These are phyloP conservation scores for Litsea cubeba DNA, from an alignment of 164 flowering plant species.

Conservation along the genomic window DNA sequence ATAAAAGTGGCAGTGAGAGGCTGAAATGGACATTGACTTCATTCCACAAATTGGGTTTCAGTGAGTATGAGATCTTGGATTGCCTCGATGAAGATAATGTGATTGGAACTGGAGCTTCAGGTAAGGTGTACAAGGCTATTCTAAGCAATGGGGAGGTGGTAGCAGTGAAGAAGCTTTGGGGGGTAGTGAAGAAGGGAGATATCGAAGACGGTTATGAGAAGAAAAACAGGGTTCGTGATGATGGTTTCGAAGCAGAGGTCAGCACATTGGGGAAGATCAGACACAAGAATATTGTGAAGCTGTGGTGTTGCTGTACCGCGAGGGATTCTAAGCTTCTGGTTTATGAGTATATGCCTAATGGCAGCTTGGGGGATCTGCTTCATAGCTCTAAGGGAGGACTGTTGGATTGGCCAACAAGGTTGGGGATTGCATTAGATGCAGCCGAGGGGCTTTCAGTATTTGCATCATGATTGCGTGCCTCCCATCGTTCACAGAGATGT, in stretches of 20 bases:
- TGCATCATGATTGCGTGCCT: constrained; percentile 77
- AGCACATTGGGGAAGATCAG: constrained; percentile 63
- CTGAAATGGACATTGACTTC: constrained; percentile 56
- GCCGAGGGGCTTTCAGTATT: constrained; percentile 67
- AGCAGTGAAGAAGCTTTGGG: constrained; percentile 67
- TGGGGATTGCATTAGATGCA: constrained; percentile 53
- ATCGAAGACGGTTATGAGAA: constrained; percentile 6
- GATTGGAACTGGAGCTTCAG: constrained; percentile 68
- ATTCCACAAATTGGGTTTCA: constrained; percentile 60
- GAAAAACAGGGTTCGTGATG: constrained; percentile 15
- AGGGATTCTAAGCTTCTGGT: constrained; percentile 55
- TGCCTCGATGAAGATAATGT: constrained; percentile 59
- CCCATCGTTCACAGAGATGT: constrained; percentile 71
- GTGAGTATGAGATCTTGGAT: constrained; percentile 47
- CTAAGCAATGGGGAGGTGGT: constrained; percentile 55
- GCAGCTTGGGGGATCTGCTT: constrained; percentile 69
- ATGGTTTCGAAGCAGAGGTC: constrained; percentile 59
- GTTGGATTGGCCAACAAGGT: constrained; percentile 61
- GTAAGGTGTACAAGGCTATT: constrained; percentile 63
- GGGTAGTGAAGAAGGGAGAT: constrained; percentile 19
- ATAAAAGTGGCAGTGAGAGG: constrained; percentile 28
- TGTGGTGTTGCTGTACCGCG: constrained; percentile 55
- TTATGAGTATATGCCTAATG: constrained; percentile 74
- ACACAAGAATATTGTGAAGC: constrained; percentile 65
- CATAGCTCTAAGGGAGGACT: constrained; percentile 46